Percentiles rank a stretch among this genome's conserved stretches.
phyloP scores from a whole-genome alignment of 768 basidiomycete genomes.

The Collybiopsis confluens region DNA sequence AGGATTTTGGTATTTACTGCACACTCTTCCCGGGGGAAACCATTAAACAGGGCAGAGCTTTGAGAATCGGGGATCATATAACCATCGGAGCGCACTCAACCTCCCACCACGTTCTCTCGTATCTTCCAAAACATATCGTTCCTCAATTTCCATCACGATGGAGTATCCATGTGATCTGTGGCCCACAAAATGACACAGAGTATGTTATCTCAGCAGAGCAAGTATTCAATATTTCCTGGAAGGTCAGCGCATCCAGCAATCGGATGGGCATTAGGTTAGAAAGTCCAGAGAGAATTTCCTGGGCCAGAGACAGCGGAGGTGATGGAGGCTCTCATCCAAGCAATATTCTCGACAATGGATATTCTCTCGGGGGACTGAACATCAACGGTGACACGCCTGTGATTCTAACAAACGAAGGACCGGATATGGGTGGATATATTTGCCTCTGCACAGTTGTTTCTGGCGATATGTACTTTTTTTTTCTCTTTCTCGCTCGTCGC shows the following conservation, averaged over 20 bases:
- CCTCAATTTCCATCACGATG: slow-evolving; percentile 47
- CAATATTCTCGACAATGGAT: slow-evolving; percentile 63
- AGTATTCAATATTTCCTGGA: slow-evolving; percentile 54
- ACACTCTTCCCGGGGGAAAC: slow-evolving; percentile 11
- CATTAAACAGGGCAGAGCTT: slow-evolving; percentile 41
- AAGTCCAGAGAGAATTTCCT: slow-evolving; percentile 35
- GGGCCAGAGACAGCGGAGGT: slow-evolving; percentile 55
- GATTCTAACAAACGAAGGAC: slow-evolving; percentile 57
- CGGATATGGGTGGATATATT: slow-evolving; percentile 61
- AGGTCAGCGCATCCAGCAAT: slow-evolving; percentile 53
- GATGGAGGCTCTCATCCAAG: slow-evolving; percentile 68
- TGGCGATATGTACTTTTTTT: slow-evolving; percentile 37
- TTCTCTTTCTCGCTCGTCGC: not conserved
- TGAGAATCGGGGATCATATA: slow-evolving; percentile 49
- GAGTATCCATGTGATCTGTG: slow-evolving; percentile 51
- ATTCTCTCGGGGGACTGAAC: slow-evolving; percentile 51
- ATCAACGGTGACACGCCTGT: slow-evolving; percentile 70
- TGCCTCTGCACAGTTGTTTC: slow-evolving; percentile 51
- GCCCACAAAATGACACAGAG: slow-evolving; percentile 58
- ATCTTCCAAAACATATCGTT: slow-evolving; percentile 24
- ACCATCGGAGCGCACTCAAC: slow-evolving; percentile 27
- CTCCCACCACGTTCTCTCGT: not conserved
- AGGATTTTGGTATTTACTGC: not conserved
- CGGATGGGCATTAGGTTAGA: slow-evolving; percentile 63
- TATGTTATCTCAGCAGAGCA: slow-evolving; percentile 46